Base-by-base conservation (phyloP, 176 grass and related monocot species). In the Oryza coarctata region DNA sequence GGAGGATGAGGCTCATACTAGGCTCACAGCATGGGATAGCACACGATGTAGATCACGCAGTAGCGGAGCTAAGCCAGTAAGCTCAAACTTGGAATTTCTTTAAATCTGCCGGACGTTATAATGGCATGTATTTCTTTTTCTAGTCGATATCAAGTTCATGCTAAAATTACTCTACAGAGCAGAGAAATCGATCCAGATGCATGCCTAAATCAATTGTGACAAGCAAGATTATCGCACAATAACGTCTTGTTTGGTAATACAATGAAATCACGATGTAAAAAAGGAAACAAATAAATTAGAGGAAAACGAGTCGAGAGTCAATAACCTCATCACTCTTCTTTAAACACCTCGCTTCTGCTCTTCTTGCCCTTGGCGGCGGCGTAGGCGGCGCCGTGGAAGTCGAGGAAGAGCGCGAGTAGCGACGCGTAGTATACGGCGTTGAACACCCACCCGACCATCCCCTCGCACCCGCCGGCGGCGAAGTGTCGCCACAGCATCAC, bases 341-440 rank as follows among this genome's bases (percentile, higher is more conserved):
- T 68, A 0, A 3, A 70, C 7, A 65, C 39, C 33, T 85, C 20
- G 57, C 7, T 17, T 6, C 0, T 25, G 57, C 6, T 79, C 38
- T 80, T 86, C 36, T 86, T 89, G 18, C 75, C 73, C 79, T 86
- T 90, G 60, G 82, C 80, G 47, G 84, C 82, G 60, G 77, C 71
- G 50, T 95, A 98, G 36, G 93, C 87, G 9, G 81, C 86, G 34
- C 76, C 79, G 64, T 93, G 96, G 84, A 95, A 98, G 36, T 95
- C 75, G 80, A 95, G 79, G 87, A 98, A 98, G 73, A 98, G 90
- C 55, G 81, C 79, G 44, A 95, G 88, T 6, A 98, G 87, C 34
- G 93, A 98, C 1, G 87, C 92, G 35, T 98, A 95, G 88, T 95
- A 98, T 50, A 84, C 85, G n/a, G 90, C 95, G 72, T 95, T 95